phyloP scores from a whole-genome alignment of 495 filamentous ascomycete species.

The Penicillium tannophilum region DNA sequence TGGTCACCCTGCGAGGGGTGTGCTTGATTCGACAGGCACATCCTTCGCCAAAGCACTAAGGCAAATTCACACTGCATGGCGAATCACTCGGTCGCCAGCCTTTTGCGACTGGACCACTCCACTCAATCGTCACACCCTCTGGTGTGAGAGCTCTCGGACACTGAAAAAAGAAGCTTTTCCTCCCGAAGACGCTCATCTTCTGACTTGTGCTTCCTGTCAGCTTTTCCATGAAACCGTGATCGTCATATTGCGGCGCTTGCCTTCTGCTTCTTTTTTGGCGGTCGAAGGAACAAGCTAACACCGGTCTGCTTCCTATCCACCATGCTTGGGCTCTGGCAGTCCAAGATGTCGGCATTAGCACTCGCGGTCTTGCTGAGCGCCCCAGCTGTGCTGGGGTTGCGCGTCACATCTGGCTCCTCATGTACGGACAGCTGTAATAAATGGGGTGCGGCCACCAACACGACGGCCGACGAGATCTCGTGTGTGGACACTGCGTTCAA shows the following conservation, averaged over 20 bases:
- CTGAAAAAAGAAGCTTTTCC: conserved; percentile 37
- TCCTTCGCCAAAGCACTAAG: conserved; percentile 11
- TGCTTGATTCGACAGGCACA: conserved; percentile 28
- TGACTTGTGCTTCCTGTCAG: conserved; percentile 5
- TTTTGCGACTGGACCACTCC: conserved; percentile 11
- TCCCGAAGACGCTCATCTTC: conserved; percentile 2
- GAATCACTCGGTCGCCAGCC: conserved; percentile 10
- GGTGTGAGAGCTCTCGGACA: conserved; percentile 10
- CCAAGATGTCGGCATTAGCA: conserved; percentile 13
- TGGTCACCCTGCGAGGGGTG: conserved; percentile 8
- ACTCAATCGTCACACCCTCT: conserved; percentile 19
- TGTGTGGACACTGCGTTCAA: conserved; percentile 56
- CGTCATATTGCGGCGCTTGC: conserved; percentile 16
- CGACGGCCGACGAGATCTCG: conserved; percentile 52
- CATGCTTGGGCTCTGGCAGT: conserved; percentile 20
- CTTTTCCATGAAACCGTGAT: conserved; percentile 28
- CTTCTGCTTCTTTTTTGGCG: conserved; percentile 11
- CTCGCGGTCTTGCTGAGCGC: conserved; percentile 23
- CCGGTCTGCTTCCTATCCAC: conserved; percentile 12
- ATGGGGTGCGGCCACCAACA: conserved; percentile 39
- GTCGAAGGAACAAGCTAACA: conserved; percentile 11
- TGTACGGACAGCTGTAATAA: conserved; percentile 53
- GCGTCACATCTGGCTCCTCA: conserved; percentile 52
- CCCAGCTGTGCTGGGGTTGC: conserved; percentile 28
- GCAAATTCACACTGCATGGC: conserved; percentile 19